These are phyloP conservation scores for Tolypocladium tropicale DNA, from an alignment of 2,329 filamentous ascomycete species.

Conservation along the genomic window DNA sequence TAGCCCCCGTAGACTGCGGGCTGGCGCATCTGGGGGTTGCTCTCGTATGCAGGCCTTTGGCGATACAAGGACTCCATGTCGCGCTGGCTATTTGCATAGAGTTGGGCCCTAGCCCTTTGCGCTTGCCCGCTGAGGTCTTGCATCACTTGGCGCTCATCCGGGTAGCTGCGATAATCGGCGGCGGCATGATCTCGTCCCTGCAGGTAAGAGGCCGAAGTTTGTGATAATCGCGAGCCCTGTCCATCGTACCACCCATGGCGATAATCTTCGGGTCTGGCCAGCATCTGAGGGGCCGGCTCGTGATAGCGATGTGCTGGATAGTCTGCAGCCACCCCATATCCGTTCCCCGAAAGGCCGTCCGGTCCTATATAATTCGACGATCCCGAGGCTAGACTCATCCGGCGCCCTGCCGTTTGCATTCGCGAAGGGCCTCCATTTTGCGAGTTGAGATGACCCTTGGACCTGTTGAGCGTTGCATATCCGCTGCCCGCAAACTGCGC, in stretches of 20 bases:
- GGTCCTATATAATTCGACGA: background rate
- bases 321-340: background rate
- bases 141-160: slow-evolving; percentile 1
- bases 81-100: slow-evolving; percentile 14
- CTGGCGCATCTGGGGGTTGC: background rate
- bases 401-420: background rate
- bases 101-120: no score
- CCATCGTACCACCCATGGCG: background rate
- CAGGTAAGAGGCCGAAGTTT: background rate
- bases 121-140: no score
- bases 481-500: background rate
- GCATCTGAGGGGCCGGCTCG: background rate
- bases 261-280: background rate
- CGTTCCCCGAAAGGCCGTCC: background rate
- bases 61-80: slow-evolving; percentile 6
- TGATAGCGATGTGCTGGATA: background rate
- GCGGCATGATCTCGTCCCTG: slow-evolving; percentile 2
- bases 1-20: background rate
- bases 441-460: background rate
- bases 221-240: background rate
- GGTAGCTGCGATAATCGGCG: slow-evolving; percentile 4
- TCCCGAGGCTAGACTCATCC: background rate
- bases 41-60: slow-evolving; percentile 2
- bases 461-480: background rate
- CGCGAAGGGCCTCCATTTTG: background rate